A percentile compares a stretch with the other conserved stretches of the same genome.
Evolutionary conservation across 768 basidiomycete species (phyloP).

Genomic region (Russula earlei): DNA sequence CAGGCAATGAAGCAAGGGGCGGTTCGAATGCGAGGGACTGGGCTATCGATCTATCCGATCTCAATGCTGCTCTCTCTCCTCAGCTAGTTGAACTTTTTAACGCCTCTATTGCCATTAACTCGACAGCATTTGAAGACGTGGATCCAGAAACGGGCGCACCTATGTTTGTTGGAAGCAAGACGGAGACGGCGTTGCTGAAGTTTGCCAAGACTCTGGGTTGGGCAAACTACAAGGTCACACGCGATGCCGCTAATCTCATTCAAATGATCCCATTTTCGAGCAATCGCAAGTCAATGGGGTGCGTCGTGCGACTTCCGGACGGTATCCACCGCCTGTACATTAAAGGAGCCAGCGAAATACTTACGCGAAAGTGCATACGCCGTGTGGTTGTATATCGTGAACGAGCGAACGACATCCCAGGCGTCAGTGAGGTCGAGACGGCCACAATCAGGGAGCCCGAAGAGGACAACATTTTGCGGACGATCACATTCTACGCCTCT

Average conservation of each 20-base stretch:
- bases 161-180: conserved; percentile 86
- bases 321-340: conserved; percentile 62
- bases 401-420: conserved; percentile 23
- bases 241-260: conserved; percentile 51
- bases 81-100: conserved; percentile 64
- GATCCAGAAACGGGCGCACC: conserved; percentile 49
- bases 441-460: conserved; percentile 54
- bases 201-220: conserved; percentile 79
- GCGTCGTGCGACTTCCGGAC: conserved; percentile 55
- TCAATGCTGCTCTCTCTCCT: conserved; percentile 55
- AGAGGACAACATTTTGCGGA: conserved; percentile 76
- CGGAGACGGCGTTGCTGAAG: conserved; percentile 82
- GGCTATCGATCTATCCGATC: conserved; percentile 67
- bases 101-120: conserved; percentile 81
- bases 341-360: conserved; percentile 93
- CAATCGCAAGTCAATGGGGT: conserved; percentile 91
- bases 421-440: conserved; percentile 39
- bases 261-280: conserved; percentile 94
- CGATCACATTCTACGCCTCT: conserved; percentile 97
- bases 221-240: conserved; percentile 56
- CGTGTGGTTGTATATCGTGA: conserved; percentile 62
- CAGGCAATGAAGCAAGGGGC: conserved; percentile 55
- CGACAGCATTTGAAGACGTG: conserved; percentile 85
- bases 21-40: conserved; percentile 52
- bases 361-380: conserved; percentile 62